Percentiles rank a stretch among this genome's conserved stretches.
Evolutionary conservation across 2,329 filamentous ascomycete genomes (phyloP).

Genomic region (Aspergillus spinulosporus): DNA sequence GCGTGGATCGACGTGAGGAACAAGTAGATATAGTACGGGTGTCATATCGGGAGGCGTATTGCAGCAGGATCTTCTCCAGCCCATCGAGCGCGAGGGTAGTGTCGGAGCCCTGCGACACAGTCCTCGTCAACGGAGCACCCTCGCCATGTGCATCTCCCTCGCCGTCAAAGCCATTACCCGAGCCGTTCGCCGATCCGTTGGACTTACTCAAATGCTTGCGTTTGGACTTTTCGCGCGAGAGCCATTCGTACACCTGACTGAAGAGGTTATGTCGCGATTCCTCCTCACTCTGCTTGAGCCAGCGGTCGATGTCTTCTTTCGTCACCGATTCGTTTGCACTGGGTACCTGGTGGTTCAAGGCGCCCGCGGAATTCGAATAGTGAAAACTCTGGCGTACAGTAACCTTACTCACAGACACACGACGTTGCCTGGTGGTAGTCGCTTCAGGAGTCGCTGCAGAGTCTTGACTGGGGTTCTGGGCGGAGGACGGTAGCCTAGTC

Average conservation of each 20-base stretch:
- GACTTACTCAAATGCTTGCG: slow-evolving; percentile 58
- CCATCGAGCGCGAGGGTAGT: slow-evolving; percentile 74
- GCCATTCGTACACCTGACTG: slow-evolving; percentile 77
- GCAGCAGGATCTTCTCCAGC: slow-evolving; percentile 68
- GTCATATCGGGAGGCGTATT: slow-evolving; percentile 37
- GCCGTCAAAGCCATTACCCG: slow-evolving; percentile 33
- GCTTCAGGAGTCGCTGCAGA: slow-evolving; percentile 24
- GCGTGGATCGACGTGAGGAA: slow-evolving; percentile 25
- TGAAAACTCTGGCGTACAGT: slow-evolving; percentile 28
- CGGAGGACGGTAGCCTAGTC: slow-evolving; percentile 28
- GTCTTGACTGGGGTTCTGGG: slow-evolving; percentile 25
- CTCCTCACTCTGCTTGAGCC: slow-evolving; percentile 29
- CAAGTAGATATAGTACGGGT: slow-evolving; percentile 20
- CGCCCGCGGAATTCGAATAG: slow-evolving; percentile 28
- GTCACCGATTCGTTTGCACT: slow-evolving; percentile 24
- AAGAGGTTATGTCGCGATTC: slow-evolving; percentile 52
- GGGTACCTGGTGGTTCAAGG: slow-evolving; percentile 31
- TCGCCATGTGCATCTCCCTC: slow-evolving; percentile 26
- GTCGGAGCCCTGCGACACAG: slow-evolving; percentile 62
- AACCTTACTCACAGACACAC: slow-evolving; percentile 30
- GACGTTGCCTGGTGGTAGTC: slow-evolving; percentile 30
- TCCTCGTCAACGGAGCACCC: slow-evolving; percentile 35
- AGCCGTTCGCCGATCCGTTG: slow-evolving; percentile 44
- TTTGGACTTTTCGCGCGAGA: slow-evolving; percentile 74
- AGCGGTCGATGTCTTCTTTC: slow-evolving; percentile 29